phyloP scores from a whole-genome alignment of 768 basidiomycete species.

The Neoboletus magnificus region DNA sequence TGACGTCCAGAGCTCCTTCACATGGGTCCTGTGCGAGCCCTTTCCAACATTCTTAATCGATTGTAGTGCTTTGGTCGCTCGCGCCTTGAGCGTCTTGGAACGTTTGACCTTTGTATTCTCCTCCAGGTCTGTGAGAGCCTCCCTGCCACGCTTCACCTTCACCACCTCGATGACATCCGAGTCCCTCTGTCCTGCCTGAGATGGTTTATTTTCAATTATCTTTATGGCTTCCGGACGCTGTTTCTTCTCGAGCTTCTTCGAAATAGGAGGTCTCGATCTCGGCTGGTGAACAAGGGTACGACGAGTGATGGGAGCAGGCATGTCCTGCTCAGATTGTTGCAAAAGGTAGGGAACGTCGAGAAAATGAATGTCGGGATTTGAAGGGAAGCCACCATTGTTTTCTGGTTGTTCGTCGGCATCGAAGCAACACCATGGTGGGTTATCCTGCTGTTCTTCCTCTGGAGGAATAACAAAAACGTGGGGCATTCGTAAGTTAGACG shows the following conservation, averaged over 20 bases:
- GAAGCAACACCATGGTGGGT: conserved; percentile 56
- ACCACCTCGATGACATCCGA: conserved; percentile 58
- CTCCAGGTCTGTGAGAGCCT: conserved; percentile 20
- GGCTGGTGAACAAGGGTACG: conserved; percentile 7
- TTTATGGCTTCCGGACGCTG: conserved; percentile 28
- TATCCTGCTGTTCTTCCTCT: conserved; percentile 48
- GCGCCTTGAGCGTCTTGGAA: conserved; percentile 42
- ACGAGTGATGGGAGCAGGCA: conserved; percentile 1
- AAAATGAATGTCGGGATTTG: conserved; percentile 30
- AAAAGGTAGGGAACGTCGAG: conserved; percentile 31
- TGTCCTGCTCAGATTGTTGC: conserved; percentile 10
- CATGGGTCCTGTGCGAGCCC: conserved; percentile 34
- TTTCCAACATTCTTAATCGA: conserved; percentile 46
- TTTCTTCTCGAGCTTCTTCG: conserved; percentile 29
- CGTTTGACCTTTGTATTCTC: conserved; percentile 28
- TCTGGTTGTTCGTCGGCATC: conserved; percentile 41
- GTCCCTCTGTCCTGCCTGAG: conserved; percentile 19
- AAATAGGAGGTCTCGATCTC: conserved; percentile 3
- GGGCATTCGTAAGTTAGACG: conserved; percentile 34
- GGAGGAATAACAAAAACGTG: conserved; percentile 57
- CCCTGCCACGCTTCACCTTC: conserved; percentile 46
- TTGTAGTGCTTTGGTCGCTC: conserved; percentile 46
- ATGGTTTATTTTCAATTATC: conserved; percentile 24
- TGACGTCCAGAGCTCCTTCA: conserved; percentile 37
- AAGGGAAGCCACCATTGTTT: conserved; percentile 12